phyloP scores from a whole-genome alignment of 1,139 yeast species.

The Hemisphaericaspora lyxosophila region DNA sequence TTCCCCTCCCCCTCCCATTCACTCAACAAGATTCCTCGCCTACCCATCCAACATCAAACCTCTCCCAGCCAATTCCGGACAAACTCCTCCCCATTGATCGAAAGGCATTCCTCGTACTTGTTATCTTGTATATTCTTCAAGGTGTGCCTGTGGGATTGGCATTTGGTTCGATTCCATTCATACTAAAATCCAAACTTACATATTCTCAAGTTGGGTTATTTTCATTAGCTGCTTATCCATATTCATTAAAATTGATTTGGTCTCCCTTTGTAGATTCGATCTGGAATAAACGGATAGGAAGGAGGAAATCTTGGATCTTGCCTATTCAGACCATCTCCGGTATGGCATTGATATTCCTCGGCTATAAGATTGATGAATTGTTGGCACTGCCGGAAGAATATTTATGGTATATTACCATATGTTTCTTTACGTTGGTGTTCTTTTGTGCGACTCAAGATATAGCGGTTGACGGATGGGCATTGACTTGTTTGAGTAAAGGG shows the following conservation, averaged over 20 bases:
- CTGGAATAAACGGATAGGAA: constrained; percentile 65
- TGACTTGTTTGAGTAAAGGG: constrained; percentile 75
- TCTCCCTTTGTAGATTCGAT: constrained; percentile 93
- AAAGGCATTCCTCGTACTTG: constrained; percentile 71
- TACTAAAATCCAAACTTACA: constrained; percentile 76
- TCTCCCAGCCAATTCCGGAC: constrained; percentile 7
- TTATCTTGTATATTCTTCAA: constrained; percentile 75
- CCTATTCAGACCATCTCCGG: constrained; percentile 87
- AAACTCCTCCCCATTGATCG: constrained; percentile 47
- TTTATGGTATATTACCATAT: constrained; percentile 53
- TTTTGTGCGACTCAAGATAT: constrained; percentile 97
- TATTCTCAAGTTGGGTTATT: constrained; percentile 90
- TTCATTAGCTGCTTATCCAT: constrained; percentile 91
- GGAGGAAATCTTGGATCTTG: constrained; percentile 91
- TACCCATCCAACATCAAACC: constrained; percentile 9
- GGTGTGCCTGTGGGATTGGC: constrained; percentile 97
- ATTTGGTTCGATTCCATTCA: constrained; percentile 92
- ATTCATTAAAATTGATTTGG: constrained; percentile 89
- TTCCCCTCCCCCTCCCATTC: constrained; percentile 36
- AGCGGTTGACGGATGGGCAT: constrained; percentile 99
- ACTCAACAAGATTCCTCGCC: constrained; percentile 18
- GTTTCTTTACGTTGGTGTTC: constrained; percentile 75
- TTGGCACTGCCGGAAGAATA: constrained; percentile 58
- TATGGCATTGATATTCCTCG: constrained; percentile 60
- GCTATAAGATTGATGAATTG: constrained; percentile 55